phyloP scores from a whole-genome alignment of 108 stramenopile species.

The Conticribra guillardii region DNA sequence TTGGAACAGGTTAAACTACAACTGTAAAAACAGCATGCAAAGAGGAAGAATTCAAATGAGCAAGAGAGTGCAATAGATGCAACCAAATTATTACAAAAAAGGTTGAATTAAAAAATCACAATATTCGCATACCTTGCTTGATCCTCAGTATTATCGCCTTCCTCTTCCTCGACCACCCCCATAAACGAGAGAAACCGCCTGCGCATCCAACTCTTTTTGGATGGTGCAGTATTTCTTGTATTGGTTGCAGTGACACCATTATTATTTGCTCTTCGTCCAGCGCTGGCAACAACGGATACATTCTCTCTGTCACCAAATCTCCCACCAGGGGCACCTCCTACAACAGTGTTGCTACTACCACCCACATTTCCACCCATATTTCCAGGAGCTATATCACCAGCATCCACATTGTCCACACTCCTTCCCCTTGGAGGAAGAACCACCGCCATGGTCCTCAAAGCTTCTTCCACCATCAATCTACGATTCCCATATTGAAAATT shows the following conservation, averaged over 20 bases:
- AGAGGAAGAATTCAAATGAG: neutral
- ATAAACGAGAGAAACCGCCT: constrained; percentile 43
- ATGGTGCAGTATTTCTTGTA: neutral
- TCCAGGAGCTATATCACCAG: neutral
- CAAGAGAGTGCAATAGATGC: too few species aligned
- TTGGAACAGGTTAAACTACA: constrained; percentile 31
- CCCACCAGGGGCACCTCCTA: too few species aligned
- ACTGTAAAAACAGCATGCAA: neutral
- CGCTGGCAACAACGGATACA: too few species aligned
- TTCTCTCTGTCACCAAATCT: too few species aligned
- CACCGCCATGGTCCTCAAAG: constrained; percentile 29
- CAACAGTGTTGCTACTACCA: too few species aligned
- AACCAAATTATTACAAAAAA: too few species aligned
- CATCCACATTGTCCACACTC: constrained; percentile 1
- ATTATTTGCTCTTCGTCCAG: too few species aligned
- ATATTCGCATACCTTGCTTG: constrained; percentile 3
- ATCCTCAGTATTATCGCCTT: neutral
- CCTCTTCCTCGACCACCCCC: constrained; percentile 45
- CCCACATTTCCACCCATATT: neutral
- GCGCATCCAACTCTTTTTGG: constrained; percentile 25
- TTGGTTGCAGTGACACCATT: neutral
- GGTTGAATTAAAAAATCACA: too few species aligned
- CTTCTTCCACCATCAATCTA: constrained; percentile 49
- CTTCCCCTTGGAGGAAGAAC: constrained; percentile 31
- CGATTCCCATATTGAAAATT: constrained; percentile 56